These are phyloP conservation scores for Penicillium sp. DNA, from an alignment of 2,329 filamentous ascomycete genomes.

Conservation along the genomic window DNA sequence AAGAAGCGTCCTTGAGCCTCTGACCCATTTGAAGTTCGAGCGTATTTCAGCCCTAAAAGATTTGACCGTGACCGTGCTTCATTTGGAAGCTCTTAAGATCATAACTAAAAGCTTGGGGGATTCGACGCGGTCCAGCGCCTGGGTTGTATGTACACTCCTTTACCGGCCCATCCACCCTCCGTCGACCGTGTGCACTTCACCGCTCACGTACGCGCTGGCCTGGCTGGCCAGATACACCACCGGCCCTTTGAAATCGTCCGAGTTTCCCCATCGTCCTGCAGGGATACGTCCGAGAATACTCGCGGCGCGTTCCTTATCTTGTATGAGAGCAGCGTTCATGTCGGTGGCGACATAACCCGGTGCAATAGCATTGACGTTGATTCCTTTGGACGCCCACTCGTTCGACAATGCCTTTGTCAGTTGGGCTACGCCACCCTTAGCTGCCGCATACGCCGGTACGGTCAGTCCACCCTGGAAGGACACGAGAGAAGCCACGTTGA, in stretches of 20 bases:
- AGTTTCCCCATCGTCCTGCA: slow-evolving; percentile 74
- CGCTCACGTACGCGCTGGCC: slow-evolving; percentile 75
- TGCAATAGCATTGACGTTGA: slow-evolving; percentile 84
- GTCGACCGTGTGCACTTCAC: slow-evolving; percentile 78
- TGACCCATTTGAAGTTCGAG: no score
- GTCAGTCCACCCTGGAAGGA: slow-evolving; percentile 83
- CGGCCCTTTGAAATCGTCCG: slow-evolving; percentile 83
- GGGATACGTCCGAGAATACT: slow-evolving; percentile 79
- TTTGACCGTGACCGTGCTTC: no score
- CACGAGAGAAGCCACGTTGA: slow-evolving; percentile 80
- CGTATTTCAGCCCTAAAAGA: no score
- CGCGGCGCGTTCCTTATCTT: slow-evolving; percentile 65
- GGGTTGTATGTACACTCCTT: not conserved
- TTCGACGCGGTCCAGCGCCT: not conserved
- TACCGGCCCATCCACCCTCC: slow-evolving; percentile 90
- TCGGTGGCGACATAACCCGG: slow-evolving; percentile 91
- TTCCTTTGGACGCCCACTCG: slow-evolving; percentile 76
- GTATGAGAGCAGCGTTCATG: slow-evolving; percentile 81
- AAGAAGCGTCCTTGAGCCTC: no score
- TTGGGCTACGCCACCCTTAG: slow-evolving; percentile 81
- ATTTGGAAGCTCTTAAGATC: no score
- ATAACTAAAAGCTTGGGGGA: no score
- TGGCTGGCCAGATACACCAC: slow-evolving; percentile 72
- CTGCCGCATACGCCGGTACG: slow-evolving; percentile 81
- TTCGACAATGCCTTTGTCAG: slow-evolving; percentile 82